Base-by-base conservation (phyloP, 139 green algal species). In the Auxenochlorella pyrenoidosa region DNA sequence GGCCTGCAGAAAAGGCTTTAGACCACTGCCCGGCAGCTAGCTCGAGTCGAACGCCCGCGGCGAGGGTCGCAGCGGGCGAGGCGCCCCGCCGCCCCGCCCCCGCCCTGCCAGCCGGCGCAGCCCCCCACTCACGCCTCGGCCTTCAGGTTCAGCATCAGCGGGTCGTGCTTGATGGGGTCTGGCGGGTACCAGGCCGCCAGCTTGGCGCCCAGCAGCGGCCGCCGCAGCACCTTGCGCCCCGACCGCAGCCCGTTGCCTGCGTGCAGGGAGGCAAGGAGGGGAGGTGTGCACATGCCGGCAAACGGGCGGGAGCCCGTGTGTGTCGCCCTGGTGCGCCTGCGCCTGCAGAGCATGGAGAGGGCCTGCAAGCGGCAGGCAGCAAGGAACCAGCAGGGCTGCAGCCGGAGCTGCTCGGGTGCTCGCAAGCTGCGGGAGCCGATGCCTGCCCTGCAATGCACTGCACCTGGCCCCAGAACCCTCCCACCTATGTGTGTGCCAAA, bases 401-500 rank as follows among this genome's bases (percentile, higher is more conserved):
- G 38, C 26, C 5, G 24, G 19, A 21, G 43, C 43, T 44, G 76
- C 65, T 18, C 26, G 24, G 2, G 6, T 15, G 24, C 3, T 15
- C 8, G 26, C 26, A 30, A 72, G 24, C 65, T 72, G 65, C 65
- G 1, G 22, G 1, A 72, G 8, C 65, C 34, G 24, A 72, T 6
- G 26, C 26, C 65, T 36, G 65, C 65, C 3, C 65, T 18, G 16
- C 59, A 28, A 3, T 18, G 16, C 59, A 68, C 22, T 68, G 59
- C 59, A 68, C 5, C 16, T 30, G n/a, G n/a, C n/a, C n/a, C n/a
- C n/a, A n/a, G n/a, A n/a, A n/a, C 28, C 12, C 54, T 2, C 84
- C 40, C 44, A 84, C 87, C 94, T 54, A 95, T 92, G 71, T 93
- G 86, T 0, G 81, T 94, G 60, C 94, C 94, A 83, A 96, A 96